Conservation (phyloP, 768 basidiomycete genomes). For the Steccherinum ochraceum region DNA sequence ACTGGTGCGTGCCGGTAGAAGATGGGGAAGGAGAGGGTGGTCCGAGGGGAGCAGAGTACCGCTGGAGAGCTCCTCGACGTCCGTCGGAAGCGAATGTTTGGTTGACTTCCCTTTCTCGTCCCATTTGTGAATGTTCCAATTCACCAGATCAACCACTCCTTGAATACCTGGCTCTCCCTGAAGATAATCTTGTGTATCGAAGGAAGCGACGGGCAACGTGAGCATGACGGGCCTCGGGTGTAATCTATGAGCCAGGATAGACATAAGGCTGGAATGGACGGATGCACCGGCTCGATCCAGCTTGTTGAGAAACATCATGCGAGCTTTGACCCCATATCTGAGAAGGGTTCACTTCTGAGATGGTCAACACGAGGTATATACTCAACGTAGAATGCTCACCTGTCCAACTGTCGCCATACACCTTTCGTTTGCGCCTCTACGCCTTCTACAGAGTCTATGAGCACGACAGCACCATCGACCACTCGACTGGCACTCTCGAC, state of each 20-base stretch:
- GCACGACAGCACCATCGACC: slow-evolving; percentile 81
- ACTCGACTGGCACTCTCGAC: slow-evolving; percentile 91
- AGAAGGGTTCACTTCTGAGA: background rate
- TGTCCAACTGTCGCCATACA: slow-evolving; percentile 82
- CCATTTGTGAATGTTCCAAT: slow-evolving; percentile 83
- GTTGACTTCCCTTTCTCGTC: slow-evolving; percentile 39
- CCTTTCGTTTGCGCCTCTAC: slow-evolving; percentile 88
- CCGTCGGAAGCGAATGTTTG: slow-evolving; percentile 42
- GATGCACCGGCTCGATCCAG: slow-evolving; percentile 85
- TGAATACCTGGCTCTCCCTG: slow-evolving; percentile 80
- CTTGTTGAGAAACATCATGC: slow-evolving; percentile 83
- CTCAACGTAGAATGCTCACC: slow-evolving; percentile 47
- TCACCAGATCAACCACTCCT: slow-evolving; percentile 77
- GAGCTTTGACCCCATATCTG: slow-evolving; percentile 75
- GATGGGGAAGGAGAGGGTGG: slow-evolving; percentile 66
- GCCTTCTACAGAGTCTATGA: slow-evolving; percentile 88
- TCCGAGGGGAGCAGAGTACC: slow-evolving; percentile 40
- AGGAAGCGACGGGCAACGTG: slow-evolving; percentile 74
- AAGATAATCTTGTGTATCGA: slow-evolving; percentile 55
- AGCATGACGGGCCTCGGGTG: slow-evolving; percentile 70
- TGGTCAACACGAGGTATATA: background rate
- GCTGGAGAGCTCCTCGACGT: slow-evolving; percentile 35
- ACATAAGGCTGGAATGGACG: slow-evolving; percentile 62
- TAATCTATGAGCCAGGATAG: slow-evolving; percentile 66
- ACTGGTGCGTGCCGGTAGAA: slow-evolving; percentile 60